Conservation (phyloP, 2,329 filamentous ascomycete species). For the Rugonectria rugulosa region DNA sequence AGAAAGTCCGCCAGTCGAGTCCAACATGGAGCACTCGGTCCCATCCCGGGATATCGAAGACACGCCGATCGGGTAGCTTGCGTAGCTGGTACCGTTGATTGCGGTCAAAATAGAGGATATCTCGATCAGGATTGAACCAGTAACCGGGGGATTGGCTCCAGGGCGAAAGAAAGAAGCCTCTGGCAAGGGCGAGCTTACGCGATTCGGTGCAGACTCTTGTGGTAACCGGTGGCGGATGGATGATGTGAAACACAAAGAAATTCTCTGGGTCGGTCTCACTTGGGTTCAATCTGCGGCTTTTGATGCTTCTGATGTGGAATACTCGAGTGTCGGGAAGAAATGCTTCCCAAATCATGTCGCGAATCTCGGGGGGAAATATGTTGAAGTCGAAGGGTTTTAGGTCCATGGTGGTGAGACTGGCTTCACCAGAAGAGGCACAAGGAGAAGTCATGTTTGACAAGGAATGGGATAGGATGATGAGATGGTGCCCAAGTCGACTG, state of each 20-base stretch:
- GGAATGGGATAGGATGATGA: too few relatives aligned
- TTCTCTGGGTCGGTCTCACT: constrained; percentile 2
- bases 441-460: too few relatives aligned
- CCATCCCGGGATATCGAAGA: constrained; percentile 29
- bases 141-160: constrained; percentile 19
- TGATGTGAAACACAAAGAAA: constrained; percentile 34
- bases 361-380: constrained; percentile 38
- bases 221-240: constrained; percentile 27
- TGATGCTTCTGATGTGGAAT: constrained; percentile 39
- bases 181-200: constrained; percentile 35
- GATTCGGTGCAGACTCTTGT: constrained; percentile 38
- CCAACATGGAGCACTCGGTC: constrained; percentile 39
- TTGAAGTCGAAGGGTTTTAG: constrained; percentile 15
- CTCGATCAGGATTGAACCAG: constrained; percentile 38
- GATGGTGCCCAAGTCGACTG: too few relatives aligned
- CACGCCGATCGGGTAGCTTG: constrained; percentile 16
- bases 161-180: constrained; percentile 37
- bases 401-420: constrained; percentile 15
- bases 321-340: constrained; percentile 38
- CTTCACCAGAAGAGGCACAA: neutral
- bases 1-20: constrained; percentile 41
- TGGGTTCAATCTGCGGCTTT: neutral
- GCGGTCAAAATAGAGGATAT: constrained; percentile 43
- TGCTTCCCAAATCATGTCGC: constrained; percentile 40
- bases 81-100: constrained; percentile 32